Evolutionary conservation across 768 basidiomycete species (phyloP).

Genomic region (Rhizopogon vinicolor): DNA sequence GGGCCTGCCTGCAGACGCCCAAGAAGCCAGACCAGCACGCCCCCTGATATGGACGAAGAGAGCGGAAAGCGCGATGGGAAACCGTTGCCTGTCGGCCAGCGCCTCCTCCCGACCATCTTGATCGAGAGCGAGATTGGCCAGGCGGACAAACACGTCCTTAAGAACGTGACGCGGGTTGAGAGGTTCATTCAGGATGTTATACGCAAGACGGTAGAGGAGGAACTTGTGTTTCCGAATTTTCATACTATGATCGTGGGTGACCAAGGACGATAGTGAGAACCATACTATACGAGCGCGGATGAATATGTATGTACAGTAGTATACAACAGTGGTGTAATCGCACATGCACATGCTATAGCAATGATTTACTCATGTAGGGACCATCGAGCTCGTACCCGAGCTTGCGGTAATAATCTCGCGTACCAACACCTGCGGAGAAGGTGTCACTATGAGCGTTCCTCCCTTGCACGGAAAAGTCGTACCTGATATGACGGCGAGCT

Average conservation of each 20-base stretch:
- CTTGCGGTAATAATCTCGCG: constrained; percentile 93
- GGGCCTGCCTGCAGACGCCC: constrained; percentile 64
- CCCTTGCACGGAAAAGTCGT: constrained; percentile 18
- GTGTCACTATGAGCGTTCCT: constrained; percentile 1
- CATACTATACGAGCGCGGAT: not conserved
- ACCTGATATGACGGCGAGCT: constrained; percentile 97
- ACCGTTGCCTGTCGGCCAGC: constrained; percentile 73
- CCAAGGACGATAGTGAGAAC: constrained; percentile 9
- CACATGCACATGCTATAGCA: constrained; percentile 34
- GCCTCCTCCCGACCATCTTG: constrained; percentile 79
- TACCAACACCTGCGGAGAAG: constrained; percentile 71
- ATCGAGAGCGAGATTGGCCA: constrained; percentile 98
- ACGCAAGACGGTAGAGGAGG: constrained; percentile 91
- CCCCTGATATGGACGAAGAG: constrained; percentile 64
- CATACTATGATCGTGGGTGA: constrained; percentile 68
- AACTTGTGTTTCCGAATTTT: constrained; percentile 94
- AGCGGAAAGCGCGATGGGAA: constrained; percentile 47
- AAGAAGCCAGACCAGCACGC: constrained; percentile 41
- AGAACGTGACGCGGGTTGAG: constrained; percentile 94
- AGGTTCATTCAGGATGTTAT: constrained; percentile 94
- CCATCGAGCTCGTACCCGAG: constrained; percentile 94
- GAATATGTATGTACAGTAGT: constrained; percentile 6
- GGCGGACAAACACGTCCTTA: constrained; percentile 89
- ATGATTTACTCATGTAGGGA: constrained; percentile 93
- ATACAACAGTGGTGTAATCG: constrained; percentile 3